phyloP scores from a whole-genome alignment of 2,329 filamentous ascomycete species.

The Exophiala lecanii-corni region DNA sequence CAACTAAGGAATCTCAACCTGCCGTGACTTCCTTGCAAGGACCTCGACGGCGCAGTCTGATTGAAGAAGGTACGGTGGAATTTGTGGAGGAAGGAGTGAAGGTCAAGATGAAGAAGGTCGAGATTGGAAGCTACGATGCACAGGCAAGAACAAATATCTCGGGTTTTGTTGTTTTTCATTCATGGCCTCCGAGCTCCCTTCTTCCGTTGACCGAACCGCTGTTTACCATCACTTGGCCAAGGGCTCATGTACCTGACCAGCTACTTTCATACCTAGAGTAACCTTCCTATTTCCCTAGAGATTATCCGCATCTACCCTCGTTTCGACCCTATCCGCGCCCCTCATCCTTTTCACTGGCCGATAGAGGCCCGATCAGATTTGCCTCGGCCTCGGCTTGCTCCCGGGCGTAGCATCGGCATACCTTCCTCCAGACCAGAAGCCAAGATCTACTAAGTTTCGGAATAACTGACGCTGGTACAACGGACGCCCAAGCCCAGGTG shows the following conservation, averaged over 20 bases:
- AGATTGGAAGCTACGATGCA: background rate
- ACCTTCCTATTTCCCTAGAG: conserved; percentile 1
- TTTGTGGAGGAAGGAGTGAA: too few species aligned
- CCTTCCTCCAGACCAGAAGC: background rate
- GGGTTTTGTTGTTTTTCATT: background rate
- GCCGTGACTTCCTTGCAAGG: background rate
- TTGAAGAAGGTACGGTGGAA: too few species aligned
- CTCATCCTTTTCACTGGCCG: conserved; percentile 1
- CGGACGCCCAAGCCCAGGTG: too few species aligned
- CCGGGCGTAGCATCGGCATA: background rate
- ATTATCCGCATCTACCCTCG: background rate
- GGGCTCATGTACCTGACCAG: background rate
- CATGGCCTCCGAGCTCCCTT: background rate
- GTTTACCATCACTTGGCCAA: too few species aligned
- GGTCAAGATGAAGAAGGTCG: background rate
- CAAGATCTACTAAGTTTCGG: too few species aligned
- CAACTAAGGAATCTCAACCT: background rate
- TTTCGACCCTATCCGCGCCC: conserved; percentile 1
- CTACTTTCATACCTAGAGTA: background rate
- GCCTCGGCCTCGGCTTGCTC: conserved; percentile 2
- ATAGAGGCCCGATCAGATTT: conserved; percentile 3
- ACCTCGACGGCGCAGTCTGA: too few species aligned
- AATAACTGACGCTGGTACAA: too few species aligned
- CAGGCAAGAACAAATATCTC: background rate
- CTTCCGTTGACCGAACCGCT: too few species aligned